These are phyloP conservation scores for Diospyros lotus DNA, from an alignment of 148 eudicot genomes.

Conservation along the genomic window DNA sequence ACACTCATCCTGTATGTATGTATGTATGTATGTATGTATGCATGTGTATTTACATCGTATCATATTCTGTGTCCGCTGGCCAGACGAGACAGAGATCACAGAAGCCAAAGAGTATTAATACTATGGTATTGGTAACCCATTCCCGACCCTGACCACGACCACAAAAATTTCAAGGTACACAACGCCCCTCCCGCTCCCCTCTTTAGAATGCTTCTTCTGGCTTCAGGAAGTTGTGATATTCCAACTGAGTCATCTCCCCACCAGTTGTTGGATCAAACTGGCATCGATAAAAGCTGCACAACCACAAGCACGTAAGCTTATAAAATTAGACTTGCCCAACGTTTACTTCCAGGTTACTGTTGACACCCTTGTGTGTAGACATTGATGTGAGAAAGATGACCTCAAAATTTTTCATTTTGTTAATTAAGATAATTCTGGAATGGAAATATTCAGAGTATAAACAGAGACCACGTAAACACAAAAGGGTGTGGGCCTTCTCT, in stretches of 20 bases:
- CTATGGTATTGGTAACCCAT: no score
- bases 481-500: no score
- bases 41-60: background rate
- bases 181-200: background rate
- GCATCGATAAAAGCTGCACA: slow-evolving; percentile 84
- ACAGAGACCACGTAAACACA: no score
- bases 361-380: background rate
- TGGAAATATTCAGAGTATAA: no score
- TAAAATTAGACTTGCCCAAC: no score
- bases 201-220: slow-evolving; percentile 68
- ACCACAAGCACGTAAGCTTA: background rate
- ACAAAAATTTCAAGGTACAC: background rate
- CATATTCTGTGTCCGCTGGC: background rate
- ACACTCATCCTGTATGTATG: no score
- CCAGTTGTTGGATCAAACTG: slow-evolving; percentile 73
- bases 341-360: no score
- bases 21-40: no score
- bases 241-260: slow-evolving; percentile 93
- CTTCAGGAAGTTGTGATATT: slow-evolving; percentile 83
- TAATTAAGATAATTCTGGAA: no score
- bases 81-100: background rate
- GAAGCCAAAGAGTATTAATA: background rate
- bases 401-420: no score
- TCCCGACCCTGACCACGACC: background rate
- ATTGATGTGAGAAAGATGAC: no score